Conservation (phyloP, 139 green algal genomes). For the Parachlorella kessleri region DNA sequence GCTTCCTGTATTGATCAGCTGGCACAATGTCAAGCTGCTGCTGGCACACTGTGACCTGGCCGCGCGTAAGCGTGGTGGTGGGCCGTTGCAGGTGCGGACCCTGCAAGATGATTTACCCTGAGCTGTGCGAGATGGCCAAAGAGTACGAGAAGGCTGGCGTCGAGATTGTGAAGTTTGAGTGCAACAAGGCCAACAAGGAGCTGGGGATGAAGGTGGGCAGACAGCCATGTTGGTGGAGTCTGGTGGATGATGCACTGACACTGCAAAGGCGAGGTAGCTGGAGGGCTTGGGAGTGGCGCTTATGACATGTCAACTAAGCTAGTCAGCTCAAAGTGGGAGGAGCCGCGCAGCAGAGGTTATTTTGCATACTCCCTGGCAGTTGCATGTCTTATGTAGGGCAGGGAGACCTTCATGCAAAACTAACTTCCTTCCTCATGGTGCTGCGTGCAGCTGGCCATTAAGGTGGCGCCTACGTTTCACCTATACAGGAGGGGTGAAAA, state of each 20-base stretch:
- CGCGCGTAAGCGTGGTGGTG: background rate
- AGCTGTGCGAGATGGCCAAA: slow-evolving; percentile 64
- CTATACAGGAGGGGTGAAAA: slow-evolving; percentile 42
- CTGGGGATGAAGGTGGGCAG: slow-evolving; percentile 58
- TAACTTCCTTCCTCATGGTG: too few species aligned
- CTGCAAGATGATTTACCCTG: slow-evolving; percentile 82
- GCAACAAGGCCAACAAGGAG: slow-evolving; percentile 79
- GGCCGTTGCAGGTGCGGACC: slow-evolving; percentile 59
- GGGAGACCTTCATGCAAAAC: background rate
- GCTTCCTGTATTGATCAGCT: too few species aligned
- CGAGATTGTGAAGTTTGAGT: slow-evolving; percentile 80
- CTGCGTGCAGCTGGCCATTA: slow-evolving; percentile 9
- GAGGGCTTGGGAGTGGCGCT: too few species aligned
- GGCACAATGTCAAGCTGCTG: background rate
- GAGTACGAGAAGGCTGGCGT: slow-evolving; percentile 44
- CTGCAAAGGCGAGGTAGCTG: background rate
- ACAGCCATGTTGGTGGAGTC: too few species aligned
- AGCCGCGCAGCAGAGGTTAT: too few species aligned
- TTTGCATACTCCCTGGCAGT: too few species aligned
- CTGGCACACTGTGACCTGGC: too few species aligned
- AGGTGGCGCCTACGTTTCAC: slow-evolving; percentile 59
- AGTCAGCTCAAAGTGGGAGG: too few species aligned
- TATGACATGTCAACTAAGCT: too few species aligned
- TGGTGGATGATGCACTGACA: too few species aligned
- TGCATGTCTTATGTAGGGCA: too few species aligned